Evolutionary conservation across 129 eudicot species (phyloP).

Genomic region (Flaveria bidentis): DNA sequence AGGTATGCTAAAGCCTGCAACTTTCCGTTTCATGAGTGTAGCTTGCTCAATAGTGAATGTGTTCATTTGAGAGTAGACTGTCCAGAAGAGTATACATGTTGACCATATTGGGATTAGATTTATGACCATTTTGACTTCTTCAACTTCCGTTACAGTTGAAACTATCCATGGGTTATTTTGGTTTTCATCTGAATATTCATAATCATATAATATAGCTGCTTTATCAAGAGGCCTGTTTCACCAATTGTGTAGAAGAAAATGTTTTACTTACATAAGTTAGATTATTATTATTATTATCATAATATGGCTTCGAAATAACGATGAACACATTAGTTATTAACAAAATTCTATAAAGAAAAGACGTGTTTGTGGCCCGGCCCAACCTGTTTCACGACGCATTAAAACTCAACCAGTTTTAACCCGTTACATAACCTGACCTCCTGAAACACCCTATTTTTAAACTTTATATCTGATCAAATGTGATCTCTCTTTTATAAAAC

Average conservation of each 20-base stretch:
- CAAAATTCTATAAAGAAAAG: too few relatives aligned
- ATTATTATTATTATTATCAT: too few relatives aligned
- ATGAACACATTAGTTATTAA: too few relatives aligned
- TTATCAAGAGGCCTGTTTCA: slow-evolving; percentile 66
- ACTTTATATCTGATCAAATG: too few relatives aligned
- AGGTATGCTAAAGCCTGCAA: slow-evolving; percentile 65
- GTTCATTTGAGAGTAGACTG: slow-evolving; percentile 84
- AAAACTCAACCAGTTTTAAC: too few relatives aligned
- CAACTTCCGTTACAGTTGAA: slow-evolving; percentile 73
- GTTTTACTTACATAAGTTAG: background rate
- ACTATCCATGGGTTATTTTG: slow-evolving; percentile 45
- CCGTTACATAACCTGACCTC: too few relatives aligned
- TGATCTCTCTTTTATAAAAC: too few relatives aligned
- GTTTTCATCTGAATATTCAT: slow-evolving; percentile 30
- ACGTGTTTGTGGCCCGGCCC: too few relatives aligned
- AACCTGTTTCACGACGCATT: too few relatives aligned
- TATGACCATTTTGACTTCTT: slow-evolving; percentile 85
- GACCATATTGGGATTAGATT: slow-evolving; percentile 91
- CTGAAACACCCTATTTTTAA: too few relatives aligned
- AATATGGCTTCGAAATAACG: too few relatives aligned
- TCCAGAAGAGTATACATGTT: slow-evolving; percentile 86
- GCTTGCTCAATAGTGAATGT: slow-evolving; percentile 92
- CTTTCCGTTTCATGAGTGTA: slow-evolving; percentile 66
- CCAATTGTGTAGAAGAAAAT: background rate
- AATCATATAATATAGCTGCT: slow-evolving; percentile 66